These are phyloP conservation scores for Phlebopus sp. DNA, from an alignment of 1,284 basidiomycete genomes.

Conservation along the genomic window DNA sequence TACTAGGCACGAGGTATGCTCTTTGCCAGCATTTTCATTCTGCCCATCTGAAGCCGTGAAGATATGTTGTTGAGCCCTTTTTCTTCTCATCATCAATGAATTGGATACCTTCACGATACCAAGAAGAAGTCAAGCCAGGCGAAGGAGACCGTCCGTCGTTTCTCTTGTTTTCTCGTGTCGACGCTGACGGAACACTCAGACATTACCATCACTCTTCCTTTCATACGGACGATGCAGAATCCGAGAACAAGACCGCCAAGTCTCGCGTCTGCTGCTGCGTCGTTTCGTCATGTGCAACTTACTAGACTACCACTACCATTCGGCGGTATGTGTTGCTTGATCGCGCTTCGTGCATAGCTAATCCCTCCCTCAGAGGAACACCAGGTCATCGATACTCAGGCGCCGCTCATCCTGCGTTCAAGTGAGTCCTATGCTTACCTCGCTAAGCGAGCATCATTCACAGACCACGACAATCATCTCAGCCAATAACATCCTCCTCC, in stretches of 20 bases:
- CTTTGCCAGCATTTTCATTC: background rate
- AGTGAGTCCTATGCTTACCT: slow-evolving; percentile 13
- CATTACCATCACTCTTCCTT: background rate
- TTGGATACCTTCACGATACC: slow-evolving; percentile 55
- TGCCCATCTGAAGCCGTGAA: slow-evolving; percentile 1
- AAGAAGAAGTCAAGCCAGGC: slow-evolving; percentile 36
- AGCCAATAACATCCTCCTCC: slow-evolving; percentile 15
- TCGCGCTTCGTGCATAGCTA: background rate
- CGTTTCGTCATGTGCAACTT: background rate
- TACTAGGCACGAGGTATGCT: slow-evolving; percentile 47
- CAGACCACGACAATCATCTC: background rate
- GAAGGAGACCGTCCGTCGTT: slow-evolving; percentile 46
- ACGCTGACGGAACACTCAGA: background rate
- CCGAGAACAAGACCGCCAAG: background rate
- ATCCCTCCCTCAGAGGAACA: slow-evolving; percentile 16
- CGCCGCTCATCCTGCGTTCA: slow-evolving; percentile 22
- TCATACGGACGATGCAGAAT: slow-evolving; percentile 3
- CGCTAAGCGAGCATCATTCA: slow-evolving; percentile 1
- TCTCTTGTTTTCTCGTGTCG: background rate
- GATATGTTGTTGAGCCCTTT: slow-evolving; percentile 47
- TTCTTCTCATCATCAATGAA: slow-evolving; percentile 57
- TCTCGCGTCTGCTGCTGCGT: background rate
- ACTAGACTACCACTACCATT: background rate
- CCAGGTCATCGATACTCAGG: slow-evolving; percentile 30
- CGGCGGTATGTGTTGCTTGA: background rate